These are phyloP conservation scores for Kodamaea nitidulidarum DNA, from an alignment of 805 yeast species.

Conservation along the genomic window DNA sequence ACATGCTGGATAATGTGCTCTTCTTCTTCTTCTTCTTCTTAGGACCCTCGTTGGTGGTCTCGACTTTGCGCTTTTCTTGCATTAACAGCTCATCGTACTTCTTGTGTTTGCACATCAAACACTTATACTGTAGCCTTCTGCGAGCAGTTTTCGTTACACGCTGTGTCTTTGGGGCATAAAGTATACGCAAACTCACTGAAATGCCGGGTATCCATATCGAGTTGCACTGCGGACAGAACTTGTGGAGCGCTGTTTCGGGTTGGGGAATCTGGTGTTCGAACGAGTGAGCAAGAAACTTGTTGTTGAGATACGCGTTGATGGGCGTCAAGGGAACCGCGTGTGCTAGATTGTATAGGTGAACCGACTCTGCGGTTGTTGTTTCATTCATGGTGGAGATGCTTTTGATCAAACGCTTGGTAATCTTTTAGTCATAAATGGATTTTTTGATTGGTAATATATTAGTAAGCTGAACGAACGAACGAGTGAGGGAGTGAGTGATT, in stretches of 20 bases:
- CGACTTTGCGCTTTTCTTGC: conserved; percentile 5
- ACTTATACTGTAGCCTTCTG: conserved; percentile 14
- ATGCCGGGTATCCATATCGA: conserved; percentile 32
- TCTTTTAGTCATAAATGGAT: background rate
- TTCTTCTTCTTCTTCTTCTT: conserved; percentile 42
- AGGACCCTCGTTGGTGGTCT: conserved; percentile 33
- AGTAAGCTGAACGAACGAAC: too few species aligned
- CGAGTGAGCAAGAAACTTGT: conserved; percentile 18
- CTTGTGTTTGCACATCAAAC: conserved; percentile 19
- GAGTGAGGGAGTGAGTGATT: too few species aligned
- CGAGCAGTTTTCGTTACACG: conserved; percentile 7
- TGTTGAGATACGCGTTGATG: conserved; percentile 22
- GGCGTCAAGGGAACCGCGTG: conserved; percentile 26
- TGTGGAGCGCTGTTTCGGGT: conserved; percentile 24
- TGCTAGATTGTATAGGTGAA: conserved; percentile 29
- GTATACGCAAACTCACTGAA: conserved; percentile 21
- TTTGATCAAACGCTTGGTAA: background rate
- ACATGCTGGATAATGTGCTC: conserved; percentile 39
- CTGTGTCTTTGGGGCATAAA: conserved; percentile 13
- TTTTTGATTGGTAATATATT: too few species aligned
- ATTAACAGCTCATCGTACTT: conserved; percentile 11
- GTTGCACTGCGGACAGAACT: conserved; percentile 32
- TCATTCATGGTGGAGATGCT: conserved; percentile 2
- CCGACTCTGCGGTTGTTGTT: conserved; percentile 16
- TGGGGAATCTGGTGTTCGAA: conserved; percentile 24